Percentiles rank a stretch among this genome's conserved stretches.
Evolutionary conservation across 2,329 filamentous ascomycete species (phyloP).

Genomic region (Arthrobotrys iridis): DNA sequence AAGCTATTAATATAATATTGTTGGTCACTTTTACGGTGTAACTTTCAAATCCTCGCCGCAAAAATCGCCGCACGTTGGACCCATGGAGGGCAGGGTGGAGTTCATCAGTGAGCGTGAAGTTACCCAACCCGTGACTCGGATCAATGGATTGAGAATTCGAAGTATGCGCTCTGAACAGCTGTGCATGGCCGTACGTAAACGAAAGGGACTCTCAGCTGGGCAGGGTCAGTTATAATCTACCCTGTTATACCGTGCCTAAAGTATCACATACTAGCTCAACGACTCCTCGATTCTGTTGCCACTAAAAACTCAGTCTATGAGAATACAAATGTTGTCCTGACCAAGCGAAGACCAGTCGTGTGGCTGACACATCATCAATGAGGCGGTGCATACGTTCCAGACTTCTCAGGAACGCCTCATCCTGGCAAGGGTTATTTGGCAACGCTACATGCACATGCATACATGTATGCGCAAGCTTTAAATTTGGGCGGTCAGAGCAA

Average conservation of each 20-base stretch:
- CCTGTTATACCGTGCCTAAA: constrained; percentile 6
- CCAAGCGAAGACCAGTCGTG: not conserved
- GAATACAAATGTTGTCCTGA: constrained; percentile 16
- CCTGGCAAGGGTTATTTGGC: constrained; percentile 16
- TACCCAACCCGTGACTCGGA: too few species aligned
- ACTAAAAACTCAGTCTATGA: not conserved
- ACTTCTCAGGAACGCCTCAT: constrained; percentile 40
- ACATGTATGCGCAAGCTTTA: not conserved
- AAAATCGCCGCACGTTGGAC: constrained; percentile 17
- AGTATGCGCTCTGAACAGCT: constrained; percentile 37
- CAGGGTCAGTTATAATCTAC: constrained; percentile 39
- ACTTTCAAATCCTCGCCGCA: constrained; percentile 29
- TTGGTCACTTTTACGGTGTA: not conserved
- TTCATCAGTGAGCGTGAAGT: constrained; percentile 10
- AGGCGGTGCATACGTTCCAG: constrained; percentile 49
- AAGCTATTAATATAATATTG: too few species aligned
- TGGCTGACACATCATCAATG: constrained; percentile 45
- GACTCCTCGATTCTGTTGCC: not conserved
- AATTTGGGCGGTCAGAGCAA: not conserved
- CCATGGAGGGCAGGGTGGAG: constrained; percentile 2
- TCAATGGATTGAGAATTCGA: constrained; percentile 15
- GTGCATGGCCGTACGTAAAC: constrained; percentile 18
- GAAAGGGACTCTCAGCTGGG: constrained; percentile 41
- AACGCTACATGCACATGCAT: too few species aligned
- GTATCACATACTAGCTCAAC: not conserved